Conservation (phyloP, 345 rosid genomes). For the Moringa oleifera region DNA sequence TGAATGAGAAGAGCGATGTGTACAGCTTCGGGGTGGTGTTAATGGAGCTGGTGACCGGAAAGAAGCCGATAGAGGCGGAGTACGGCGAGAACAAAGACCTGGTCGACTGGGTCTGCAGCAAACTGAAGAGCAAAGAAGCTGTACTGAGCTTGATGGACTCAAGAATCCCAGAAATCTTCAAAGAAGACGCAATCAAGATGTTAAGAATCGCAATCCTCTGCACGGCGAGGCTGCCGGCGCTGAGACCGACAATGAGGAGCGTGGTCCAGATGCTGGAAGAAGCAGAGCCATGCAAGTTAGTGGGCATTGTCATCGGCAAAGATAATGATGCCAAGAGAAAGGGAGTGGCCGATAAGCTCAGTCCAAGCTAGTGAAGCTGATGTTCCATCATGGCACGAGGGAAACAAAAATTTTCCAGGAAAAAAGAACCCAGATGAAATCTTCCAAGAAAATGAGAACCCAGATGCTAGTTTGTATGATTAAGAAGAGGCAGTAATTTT, state of each 20-base stretch:
- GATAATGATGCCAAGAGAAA: constrained; percentile 26
- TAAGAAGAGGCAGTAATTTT: too few species aligned
- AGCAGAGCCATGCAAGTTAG: constrained; percentile 61
- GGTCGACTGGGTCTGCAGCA: constrained; percentile 65
- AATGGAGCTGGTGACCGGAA: constrained; percentile 87
- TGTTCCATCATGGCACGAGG: too few species aligned
- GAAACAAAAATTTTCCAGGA: too few species aligned
- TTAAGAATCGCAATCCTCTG: constrained; percentile 68
- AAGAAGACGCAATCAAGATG: constrained; percentile 61
- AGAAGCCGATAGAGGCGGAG: constrained; percentile 70
- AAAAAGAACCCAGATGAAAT: too few species aligned
- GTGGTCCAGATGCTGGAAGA: constrained; percentile 88
- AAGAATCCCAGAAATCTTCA: constrained; percentile 42
- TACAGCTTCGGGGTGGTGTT: constrained; percentile 92
- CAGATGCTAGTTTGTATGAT: too few species aligned
- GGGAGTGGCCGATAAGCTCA: constrained; percentile 11
- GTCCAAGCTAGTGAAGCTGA: too few species aligned
- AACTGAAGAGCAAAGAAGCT: constrained; percentile 45
- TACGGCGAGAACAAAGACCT: constrained; percentile 78
- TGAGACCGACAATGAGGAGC: constrained; percentile 76
- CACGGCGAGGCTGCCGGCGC: constrained; percentile 48
- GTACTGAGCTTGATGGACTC: constrained; percentile 60
- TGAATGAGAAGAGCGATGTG: constrained; percentile 86
- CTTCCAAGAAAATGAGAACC: too few species aligned
- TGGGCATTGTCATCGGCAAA: constrained; percentile 42